Percentiles rank a stretch among this genome's conserved stretches.
These are phyloP conservation scores for Cutaneotrichosporon cyanovorans DNA, from an alignment of 1,284 basidiomycete species.

Conservation along the genomic window DNA sequence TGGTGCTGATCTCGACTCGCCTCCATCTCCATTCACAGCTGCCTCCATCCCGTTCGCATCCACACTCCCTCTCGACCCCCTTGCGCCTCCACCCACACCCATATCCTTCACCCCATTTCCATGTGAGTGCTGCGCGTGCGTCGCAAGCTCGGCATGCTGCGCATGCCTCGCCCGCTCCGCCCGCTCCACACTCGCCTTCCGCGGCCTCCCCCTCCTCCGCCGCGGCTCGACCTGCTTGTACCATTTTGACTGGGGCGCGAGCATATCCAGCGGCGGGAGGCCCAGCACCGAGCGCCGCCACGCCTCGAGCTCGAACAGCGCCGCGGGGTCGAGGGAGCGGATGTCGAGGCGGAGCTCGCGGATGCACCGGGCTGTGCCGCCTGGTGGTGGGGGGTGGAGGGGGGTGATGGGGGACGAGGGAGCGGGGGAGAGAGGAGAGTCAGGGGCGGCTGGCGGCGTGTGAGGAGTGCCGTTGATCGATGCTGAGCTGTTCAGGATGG, in stretches of 20 bases:
- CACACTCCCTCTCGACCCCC: too few relatives aligned
- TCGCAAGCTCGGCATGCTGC: too few relatives aligned
- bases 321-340: slow-evolving; percentile 31
- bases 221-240: slow-evolving; percentile 7
- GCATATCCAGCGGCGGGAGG: slow-evolving; percentile 21
- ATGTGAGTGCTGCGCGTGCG: too few relatives aligned
- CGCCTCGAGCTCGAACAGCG: slow-evolving; percentile 32
- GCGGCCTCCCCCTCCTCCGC: slow-evolving; percentile 1
- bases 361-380: slow-evolving; percentile 19
- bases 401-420: slow-evolving; percentile 6
- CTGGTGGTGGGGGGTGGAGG: slow-evolving; percentile 24
- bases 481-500: too few relatives aligned
- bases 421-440: neutral
- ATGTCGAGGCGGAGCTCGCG: slow-evolving; percentile 38
- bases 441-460: neutral
- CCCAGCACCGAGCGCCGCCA: slow-evolving; percentile 33
- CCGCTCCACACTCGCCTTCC: too few relatives aligned
- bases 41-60: too few relatives aligned
- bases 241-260: slow-evolving; percentile 20
- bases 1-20: too few relatives aligned
- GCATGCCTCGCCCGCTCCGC: too few relatives aligned
- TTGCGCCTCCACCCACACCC: too few relatives aligned
- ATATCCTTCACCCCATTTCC: too few relatives aligned
- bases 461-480: too few relatives aligned
- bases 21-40: too few relatives aligned